Base-by-base conservation (phyloP, 1,284 basidiomycete genomes). In the Apiotrichum domesticum region DNA sequence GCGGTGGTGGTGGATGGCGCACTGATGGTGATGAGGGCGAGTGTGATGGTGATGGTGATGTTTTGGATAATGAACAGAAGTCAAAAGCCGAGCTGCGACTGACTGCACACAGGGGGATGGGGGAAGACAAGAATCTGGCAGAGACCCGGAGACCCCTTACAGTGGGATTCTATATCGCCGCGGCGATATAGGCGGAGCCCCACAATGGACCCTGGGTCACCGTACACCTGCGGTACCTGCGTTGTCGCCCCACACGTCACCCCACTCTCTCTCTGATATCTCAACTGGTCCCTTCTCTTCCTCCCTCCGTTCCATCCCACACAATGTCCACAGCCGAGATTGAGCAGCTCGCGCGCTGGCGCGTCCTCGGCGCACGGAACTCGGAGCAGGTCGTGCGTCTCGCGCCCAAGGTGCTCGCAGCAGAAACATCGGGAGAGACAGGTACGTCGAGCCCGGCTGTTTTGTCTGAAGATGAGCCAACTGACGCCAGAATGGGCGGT, bases 331-430 rank as follows among this genome's bases (percentile, higher is more conserved):
- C 56, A 39, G 71, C 80, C 46, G 82, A 87, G 35, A 76, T 88
- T 35, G 80, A 87, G 65, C 81, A 80, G 61, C 83, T 91, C 15
- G 84, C 87, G 4, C 80, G 79, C 35, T 89, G 86, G 75, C 81
- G 87, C 52, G 78, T 80, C n/a, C 81, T 84, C 45, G 86, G 84
- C 61, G 80, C 80, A 3, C 79, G 86, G 42, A 82, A 84, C 35
- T 90, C 90, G 0, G 84, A 87, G 65, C 83, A 89, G 55, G 81
- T 83, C 0, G 83, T 91, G 15, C 80, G 85, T 51, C 80, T 83
- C 40, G 88, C 87, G 1, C 64, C 80, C 5, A 62, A 78, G 0
- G 72, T 91, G 1, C 79, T 93, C 45, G 67, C 69, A 21, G 78
- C 61, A 4, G 63, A 69, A 13, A 54, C 61, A 6, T 59, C 76